A percentile compares a stretch with the other conserved stretches of the same genome.
These are phyloP conservation scores for Drechmeria coniospora DNA, from an alignment of 2,329 filamentous ascomycete genomes.

Conservation along the genomic window DNA sequence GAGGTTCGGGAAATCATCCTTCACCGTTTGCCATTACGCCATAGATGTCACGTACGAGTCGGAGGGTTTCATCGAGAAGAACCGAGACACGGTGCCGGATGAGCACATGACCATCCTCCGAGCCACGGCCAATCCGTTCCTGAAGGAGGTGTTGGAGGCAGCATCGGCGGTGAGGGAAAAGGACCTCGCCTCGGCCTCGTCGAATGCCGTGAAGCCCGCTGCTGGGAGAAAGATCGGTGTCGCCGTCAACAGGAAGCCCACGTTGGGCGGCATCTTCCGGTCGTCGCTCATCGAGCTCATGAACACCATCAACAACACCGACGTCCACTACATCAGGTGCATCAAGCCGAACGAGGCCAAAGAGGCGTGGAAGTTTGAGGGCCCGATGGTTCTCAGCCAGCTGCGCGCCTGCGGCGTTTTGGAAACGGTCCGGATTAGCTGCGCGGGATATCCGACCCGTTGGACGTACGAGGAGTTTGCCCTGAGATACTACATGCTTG, in stretches of 20 bases:
- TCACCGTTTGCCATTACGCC: slow-evolving; percentile 97
- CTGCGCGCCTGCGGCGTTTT: slow-evolving; percentile 95
- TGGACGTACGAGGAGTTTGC: slow-evolving; percentile 99
- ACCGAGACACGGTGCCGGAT: slow-evolving; percentile 94
- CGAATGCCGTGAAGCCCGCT: slow-evolving; percentile 62
- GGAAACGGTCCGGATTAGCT: slow-evolving; percentile 94
- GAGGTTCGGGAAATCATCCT: slow-evolving; percentile 89
- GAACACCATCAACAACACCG: slow-evolving; percentile 92
- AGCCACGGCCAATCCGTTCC: slow-evolving; percentile 70
- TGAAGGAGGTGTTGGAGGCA: slow-evolving; percentile 70
- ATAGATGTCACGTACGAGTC: slow-evolving; percentile 98
- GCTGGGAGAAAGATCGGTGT: slow-evolving; percentile 78
- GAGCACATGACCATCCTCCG: slow-evolving; percentile 92
- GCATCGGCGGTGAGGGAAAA: slow-evolving; percentile 82
- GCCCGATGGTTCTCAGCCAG: slow-evolving; percentile 96
- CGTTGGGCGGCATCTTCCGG: slow-evolving; percentile 95
- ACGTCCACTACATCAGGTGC: slow-evolving; percentile 97
- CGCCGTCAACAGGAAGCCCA: slow-evolving; percentile 89
- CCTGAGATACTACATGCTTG: slow-evolving; percentile 93
- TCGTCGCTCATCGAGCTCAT: slow-evolving; percentile 96
- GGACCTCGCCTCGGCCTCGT: slow-evolving; percentile 50
- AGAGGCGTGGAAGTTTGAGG: slow-evolving; percentile 93
- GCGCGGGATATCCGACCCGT: slow-evolving; percentile 87
- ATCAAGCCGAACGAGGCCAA: slow-evolving; percentile 99
- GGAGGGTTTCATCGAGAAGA: slow-evolving; percentile 98